Evolutionary conservation across 2,329 filamentous ascomycete species (phyloP).

Genomic region (Trichoderma polysporum): DNA sequence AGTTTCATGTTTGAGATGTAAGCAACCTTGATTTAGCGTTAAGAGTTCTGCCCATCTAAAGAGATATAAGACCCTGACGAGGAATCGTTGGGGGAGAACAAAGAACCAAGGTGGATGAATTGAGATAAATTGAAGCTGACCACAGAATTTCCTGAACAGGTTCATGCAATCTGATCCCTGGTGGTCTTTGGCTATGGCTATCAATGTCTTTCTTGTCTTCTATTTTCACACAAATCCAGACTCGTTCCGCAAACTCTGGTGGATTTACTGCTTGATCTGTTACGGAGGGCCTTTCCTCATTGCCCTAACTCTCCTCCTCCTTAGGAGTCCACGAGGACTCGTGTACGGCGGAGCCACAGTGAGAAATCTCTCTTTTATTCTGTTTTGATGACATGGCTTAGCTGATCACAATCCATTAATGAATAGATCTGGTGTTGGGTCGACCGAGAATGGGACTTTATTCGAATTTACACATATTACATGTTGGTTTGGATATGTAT

Average conservation of each 20-base stretch:
- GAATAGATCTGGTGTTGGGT: constrained; percentile 63
- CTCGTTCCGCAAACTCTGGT: constrained; percentile 70
- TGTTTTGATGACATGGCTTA: neutral
- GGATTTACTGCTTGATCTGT: constrained; percentile 67
- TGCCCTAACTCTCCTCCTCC: constrained; percentile 63
- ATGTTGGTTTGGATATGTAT: constrained; percentile 62
- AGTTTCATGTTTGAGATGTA: constrained; percentile 67
- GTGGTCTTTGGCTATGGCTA: constrained; percentile 79
- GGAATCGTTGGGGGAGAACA: neutral
- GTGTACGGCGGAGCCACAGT: constrained; percentile 60
- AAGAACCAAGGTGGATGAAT: neutral
- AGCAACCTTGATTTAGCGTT: constrained; percentile 34
- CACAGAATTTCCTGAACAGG: constrained; percentile 41
- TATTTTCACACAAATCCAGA: constrained; percentile 61
- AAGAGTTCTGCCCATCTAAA: neutral
- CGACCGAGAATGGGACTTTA: constrained; percentile 50
- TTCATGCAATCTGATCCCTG: constrained; percentile 76
- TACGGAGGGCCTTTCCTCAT: constrained; percentile 72
- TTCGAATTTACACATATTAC: constrained; percentile 63
- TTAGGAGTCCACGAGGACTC: constrained; percentile 42
- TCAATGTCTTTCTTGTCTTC: constrained; percentile 74
- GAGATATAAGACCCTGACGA: neutral
- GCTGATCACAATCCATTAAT: neutral
- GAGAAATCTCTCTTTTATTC: neutral
- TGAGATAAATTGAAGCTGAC: neutral